A percentile compares a stretch with the other conserved stretches of the same genome.
phyloP scores from a whole-genome alignment of 139 green algal genomes.

The Parachlorella kessleri region DNA sequence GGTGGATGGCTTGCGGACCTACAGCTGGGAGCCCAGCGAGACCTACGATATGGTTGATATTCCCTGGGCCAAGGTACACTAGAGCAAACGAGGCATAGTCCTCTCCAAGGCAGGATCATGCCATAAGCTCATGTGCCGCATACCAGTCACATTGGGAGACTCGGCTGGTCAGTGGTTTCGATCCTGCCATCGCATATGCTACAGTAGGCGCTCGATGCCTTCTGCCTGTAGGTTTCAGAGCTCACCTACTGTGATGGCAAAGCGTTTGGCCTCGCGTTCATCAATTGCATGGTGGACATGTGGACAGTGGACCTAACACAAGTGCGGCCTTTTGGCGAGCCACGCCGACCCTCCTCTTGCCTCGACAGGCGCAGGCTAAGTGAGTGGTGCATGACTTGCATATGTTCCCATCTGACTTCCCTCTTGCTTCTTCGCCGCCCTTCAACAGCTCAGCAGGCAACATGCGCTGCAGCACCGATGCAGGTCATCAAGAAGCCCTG shows the following conservation, averaged over 20 bases:
- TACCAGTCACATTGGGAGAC: too few relatives aligned
- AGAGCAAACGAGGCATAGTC: too few relatives aligned
- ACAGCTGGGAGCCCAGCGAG: constrained; percentile 14
- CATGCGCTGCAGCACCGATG: too few relatives aligned
- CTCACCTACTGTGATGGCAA: constrained; percentile 20
- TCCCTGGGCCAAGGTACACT: constrained; percentile 20
- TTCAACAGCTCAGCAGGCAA: too few relatives aligned
- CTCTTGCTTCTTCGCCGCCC: too few relatives aligned
- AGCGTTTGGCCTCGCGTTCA: constrained; percentile 1
- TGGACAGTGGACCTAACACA: constrained; percentile 9
- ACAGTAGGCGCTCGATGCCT: not conserved
- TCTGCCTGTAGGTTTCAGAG: not conserved
- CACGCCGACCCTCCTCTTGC: not conserved
- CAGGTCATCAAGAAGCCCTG: not conserved
- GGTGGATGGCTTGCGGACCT: constrained; percentile 19
- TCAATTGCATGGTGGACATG: not conserved
- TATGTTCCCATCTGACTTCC: too few relatives aligned
- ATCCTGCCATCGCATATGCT: too few relatives aligned
- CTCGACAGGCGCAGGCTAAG: not conserved
- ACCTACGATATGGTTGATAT: constrained; percentile 6
- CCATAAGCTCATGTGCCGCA: too few relatives aligned
- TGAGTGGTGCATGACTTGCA: too few relatives aligned
- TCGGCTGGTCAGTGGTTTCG: too few relatives aligned
- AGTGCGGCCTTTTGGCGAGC: not conserved
- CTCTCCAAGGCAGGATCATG: too few relatives aligned